A percentile compares a stretch with the other conserved stretches of the same genome.
These are phyloP conservation scores for Fusarium lyarnte DNA, from an alignment of 2,329 filamentous ascomycete species.

Conservation along the genomic window DNA sequence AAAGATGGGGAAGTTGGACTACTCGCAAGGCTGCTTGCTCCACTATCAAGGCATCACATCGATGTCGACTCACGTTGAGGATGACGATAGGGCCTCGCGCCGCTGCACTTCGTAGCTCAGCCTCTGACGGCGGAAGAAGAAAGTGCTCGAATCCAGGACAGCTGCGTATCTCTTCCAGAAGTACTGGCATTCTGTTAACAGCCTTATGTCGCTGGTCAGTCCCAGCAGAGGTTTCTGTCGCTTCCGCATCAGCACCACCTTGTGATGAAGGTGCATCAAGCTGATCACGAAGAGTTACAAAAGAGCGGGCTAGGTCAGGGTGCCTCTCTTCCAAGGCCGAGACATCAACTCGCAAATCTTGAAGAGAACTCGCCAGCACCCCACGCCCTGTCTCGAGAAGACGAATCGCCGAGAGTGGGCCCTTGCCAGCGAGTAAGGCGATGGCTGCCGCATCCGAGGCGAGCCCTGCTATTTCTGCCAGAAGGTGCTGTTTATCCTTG, in stretches of 20 bases:
- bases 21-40: not conserved
- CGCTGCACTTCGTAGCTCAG: too few relatives aligned
- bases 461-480: not conserved
- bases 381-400: not conserved
- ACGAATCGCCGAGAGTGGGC: not conserved
- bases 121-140: not conserved
- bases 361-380: not conserved
- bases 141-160: rapidly evolving
- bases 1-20: not conserved
- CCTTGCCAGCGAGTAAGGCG: not conserved
- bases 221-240: rapidly evolving
- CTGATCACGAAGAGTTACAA: not conserved
- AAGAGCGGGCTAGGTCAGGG: not conserved
- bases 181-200: not conserved
- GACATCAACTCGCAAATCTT: not conserved
- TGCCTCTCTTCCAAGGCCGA: not conserved
- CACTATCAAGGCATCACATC: not conserved
- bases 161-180: not conserved
- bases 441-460: not conserved
- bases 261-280: not conserved
- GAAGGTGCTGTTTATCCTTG: not conserved
- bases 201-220: not conserved
- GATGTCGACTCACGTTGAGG: not conserved
- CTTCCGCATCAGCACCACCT: not conserved
- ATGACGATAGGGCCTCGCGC: not conserved